Base-by-base conservation (phyloP, 148 eudicot genomes). In the Rhododendron henanense region DNA sequence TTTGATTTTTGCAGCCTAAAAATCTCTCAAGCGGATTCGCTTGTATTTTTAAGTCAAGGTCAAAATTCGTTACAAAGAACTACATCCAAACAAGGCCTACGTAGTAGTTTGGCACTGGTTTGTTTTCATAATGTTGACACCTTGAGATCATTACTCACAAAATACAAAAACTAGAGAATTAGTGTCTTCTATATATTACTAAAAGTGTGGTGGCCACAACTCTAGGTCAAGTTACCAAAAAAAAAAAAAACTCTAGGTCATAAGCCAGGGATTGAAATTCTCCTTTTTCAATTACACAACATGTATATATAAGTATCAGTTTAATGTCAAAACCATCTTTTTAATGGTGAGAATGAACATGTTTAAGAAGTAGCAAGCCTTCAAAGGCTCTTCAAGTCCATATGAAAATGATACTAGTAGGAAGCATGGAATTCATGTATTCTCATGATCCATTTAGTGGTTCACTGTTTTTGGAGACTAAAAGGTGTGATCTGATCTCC, bases 331-430 rank as follows among this genome's bases (percentile, higher is more conserved):
- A 55, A 81, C 31, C 16, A 9, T 81, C 16, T 57, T 45, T 51
- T 81, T 57, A 81, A 81, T 55, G 84, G 47, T 55, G 71, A 81
- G 48, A n/a, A 33, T 81, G 83, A 35, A 57, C 8, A 57, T 57
- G 23, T 18, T 31, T 33, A 44, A 61, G 21, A 57, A 57, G 83
- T 55, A 50, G 33, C 51, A 39, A 59, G 74, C 8, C 83, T 63
- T 7, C 69, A 18, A 37, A 31, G 19, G 83, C n/a, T 81, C 25
- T 35, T 81, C 41, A 39, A 81, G 19, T 81, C 84, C 35, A 59
- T 57, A 81, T 4, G 84, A 59, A 81, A 47, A 45, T 47, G 48
- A 47, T 47, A 57, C 9, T 81, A 18, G 37, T 55, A 57, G 45
- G 35, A 57, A 55, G 45, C 69, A 57, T 35, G 19, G 19, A 81